A percentile compares a stretch with the other conserved stretches of the same genome.
These are phyloP conservation scores for Populus hybrid DNA, from an alignment of 441 rosid species.

Conservation along the genomic window DNA sequence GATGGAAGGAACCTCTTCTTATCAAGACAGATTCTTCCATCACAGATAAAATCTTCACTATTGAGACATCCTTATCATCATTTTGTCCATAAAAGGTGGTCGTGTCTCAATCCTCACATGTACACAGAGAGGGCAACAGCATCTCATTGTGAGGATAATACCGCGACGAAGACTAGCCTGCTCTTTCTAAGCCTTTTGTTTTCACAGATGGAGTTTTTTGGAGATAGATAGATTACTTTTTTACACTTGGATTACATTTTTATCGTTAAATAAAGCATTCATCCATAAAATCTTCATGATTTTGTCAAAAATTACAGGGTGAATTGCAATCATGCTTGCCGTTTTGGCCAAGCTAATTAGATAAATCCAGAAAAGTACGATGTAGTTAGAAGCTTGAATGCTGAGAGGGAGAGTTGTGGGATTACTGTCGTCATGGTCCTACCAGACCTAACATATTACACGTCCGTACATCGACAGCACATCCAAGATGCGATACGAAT, in stretches of 20 bases:
- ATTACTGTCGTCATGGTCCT: too few species aligned
- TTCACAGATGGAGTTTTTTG: too few species aligned
- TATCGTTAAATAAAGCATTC: too few species aligned
- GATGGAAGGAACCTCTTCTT: neutral
- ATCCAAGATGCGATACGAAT: too few species aligned
- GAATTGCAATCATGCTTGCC: neutral
- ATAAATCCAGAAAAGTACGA: too few species aligned
- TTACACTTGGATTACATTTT: neutral
- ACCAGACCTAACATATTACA: too few species aligned
- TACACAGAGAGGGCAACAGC: neutral
- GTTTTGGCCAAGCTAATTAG: neutral
- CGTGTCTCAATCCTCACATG: neutral
- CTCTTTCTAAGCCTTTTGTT: too few species aligned
- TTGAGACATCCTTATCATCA: neutral
- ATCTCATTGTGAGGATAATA: neutral
- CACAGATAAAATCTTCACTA: neutral
- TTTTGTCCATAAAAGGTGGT: slow-evolving; percentile 4
- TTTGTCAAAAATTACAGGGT: neutral
- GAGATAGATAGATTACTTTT: neutral
- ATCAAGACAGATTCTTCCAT: neutral
- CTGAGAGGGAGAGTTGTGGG: too few species aligned
- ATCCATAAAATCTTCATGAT: too few species aligned
- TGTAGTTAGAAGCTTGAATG: too few species aligned
- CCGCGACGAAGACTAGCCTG: neutral
- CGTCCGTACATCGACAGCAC: too few species aligned